A percentile compares a stretch with the other conserved stretches of the same genome.
These are phyloP conservation scores for Heterobasidion irregulare DNA, from an alignment of 1,284 basidiomycete genomes.

Conservation along the genomic window DNA sequence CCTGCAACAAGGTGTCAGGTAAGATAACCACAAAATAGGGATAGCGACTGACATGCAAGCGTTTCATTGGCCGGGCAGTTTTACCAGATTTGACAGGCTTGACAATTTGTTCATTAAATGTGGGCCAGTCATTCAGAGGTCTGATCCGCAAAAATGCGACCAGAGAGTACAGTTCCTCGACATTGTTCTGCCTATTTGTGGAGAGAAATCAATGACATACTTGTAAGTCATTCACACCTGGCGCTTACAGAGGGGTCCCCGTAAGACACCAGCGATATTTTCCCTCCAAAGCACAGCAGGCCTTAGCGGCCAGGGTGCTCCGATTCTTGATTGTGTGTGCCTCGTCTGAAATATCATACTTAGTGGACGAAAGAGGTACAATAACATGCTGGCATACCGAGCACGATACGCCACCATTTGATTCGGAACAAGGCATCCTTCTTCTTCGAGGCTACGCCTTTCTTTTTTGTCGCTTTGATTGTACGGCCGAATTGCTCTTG, in stretches of 20 bases:
- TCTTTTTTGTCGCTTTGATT: conserved; percentile 28
- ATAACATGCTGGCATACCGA: conserved; percentile 45
- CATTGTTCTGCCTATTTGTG: conserved; percentile 47
- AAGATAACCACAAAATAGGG: not conserved
- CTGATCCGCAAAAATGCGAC: conserved; percentile 83
- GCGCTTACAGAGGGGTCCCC: conserved; percentile 79
- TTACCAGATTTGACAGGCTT: conserved; percentile 72
- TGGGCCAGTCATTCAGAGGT: conserved; percentile 75
- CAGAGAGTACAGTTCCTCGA: conserved; percentile 84
- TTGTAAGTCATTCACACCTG: too few species aligned
- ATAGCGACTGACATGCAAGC: conserved; percentile 54
- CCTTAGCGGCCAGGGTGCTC: conserved; percentile 74
- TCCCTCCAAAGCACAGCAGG: conserved; percentile 71
- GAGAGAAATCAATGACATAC: not conserved
- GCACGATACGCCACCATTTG: conserved; percentile 81
- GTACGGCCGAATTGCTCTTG: conserved; percentile 30
- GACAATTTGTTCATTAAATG: conserved; percentile 74
- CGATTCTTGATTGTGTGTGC: conserved; percentile 97
- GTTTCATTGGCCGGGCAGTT: conserved; percentile 73
- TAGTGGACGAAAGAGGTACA: not conserved
- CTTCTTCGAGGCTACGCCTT: conserved; percentile 26
- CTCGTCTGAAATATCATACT: conserved; percentile 56
- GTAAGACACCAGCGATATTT: conserved; percentile 89
- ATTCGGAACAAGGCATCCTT: conserved; percentile 72
- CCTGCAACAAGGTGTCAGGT: conserved; percentile 28